A percentile compares a stretch with the other conserved stretches of the same genome.
Evolutionary conservation across 148 eudicot genomes (phyloP).

Genomic region (Spergularia bocconei): DNA sequence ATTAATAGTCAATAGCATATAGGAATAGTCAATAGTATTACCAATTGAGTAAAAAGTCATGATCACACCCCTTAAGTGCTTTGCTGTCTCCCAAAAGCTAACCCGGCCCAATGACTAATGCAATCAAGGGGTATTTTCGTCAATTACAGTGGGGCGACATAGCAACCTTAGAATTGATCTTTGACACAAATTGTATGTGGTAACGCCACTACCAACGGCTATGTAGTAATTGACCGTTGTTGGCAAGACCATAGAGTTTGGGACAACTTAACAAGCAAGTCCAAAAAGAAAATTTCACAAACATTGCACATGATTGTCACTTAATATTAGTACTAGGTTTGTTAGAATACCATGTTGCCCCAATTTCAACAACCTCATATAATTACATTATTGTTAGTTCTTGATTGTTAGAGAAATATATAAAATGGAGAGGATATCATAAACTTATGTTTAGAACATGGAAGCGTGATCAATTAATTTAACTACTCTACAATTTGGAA

Average conservation of each 20-base stretch:
- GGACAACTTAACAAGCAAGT: background rate
- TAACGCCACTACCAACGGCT: conserved; percentile 16
- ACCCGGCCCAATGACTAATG: background rate
- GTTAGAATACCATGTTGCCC: background rate
- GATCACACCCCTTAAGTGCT: conserved; percentile 21
- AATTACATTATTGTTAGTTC: background rate
- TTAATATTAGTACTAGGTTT: conserved; percentile 1
- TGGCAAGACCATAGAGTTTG: conserved; percentile 2
- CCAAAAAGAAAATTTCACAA: conserved; percentile 4
- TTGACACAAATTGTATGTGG: conserved; percentile 9
- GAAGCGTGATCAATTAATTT: conserved; percentile 12
- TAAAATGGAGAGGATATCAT: background rate
- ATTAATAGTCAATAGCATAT: too few relatives aligned
- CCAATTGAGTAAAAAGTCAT: conserved; percentile 25
- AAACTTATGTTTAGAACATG: background rate
- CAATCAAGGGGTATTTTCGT: background rate
- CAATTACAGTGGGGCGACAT: background rate
- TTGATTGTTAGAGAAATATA: background rate
- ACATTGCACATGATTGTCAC: conserved; percentile 12
- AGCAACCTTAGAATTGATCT: background rate
- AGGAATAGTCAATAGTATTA: background rate
- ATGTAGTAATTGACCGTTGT: conserved; percentile 6
- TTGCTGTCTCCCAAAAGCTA: conserved; percentile 37
- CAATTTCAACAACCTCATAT: background rate
- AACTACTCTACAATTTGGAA: conserved; percentile 1